Percentiles rank a stretch among this genome's conserved stretches.
These are phyloP conservation scores for Trichosporon sp. DNA, from an alignment of 1,284 basidiomycete species.

Conservation along the genomic window DNA sequence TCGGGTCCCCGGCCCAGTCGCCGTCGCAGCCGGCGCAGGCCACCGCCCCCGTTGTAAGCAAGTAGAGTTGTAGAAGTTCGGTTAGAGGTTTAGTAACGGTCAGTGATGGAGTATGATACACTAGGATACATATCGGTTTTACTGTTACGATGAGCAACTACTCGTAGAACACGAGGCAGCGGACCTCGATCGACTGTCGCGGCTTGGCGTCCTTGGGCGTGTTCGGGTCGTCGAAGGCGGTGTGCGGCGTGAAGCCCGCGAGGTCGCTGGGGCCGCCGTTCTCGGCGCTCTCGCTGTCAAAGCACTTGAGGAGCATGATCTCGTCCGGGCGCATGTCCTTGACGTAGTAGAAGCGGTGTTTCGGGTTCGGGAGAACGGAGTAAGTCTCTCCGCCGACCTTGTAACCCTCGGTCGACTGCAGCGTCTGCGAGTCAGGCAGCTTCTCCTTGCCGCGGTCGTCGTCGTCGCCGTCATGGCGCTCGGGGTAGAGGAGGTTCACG, in stretches of 20 bases:
- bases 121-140: background rate
- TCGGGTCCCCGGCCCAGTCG: background rate
- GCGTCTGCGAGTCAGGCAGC: conserved; percentile 8
- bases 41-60: background rate
- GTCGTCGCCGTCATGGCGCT: conserved; percentile 24
- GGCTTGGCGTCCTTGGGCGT: conserved; percentile 28
- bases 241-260: conserved; percentile 33
- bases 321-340: conserved; percentile 33
- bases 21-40: background rate
- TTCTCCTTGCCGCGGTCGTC: conserved; percentile 32
- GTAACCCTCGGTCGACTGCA: conserved; percentile 24
- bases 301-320: conserved; percentile 37
- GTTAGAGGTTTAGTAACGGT: background rate
- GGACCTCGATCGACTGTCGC: conserved; percentile 34
- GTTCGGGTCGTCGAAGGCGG: conserved; percentile 31
- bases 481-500: conserved; percentile 31
- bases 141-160: background rate
- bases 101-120: background rate
- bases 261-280: conserved; percentile 21
- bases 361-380: conserved; percentile 27
- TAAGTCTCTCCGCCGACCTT: conserved; percentile 32
- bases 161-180: conserved; percentile 34
- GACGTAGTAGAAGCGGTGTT: conserved; percentile 32
- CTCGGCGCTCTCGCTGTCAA: conserved; percentile 27
- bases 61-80: background rate